phyloP scores from a whole-genome alignment of 2,329 filamentous ascomycete genomes.

The Trichoderma polysporum region DNA sequence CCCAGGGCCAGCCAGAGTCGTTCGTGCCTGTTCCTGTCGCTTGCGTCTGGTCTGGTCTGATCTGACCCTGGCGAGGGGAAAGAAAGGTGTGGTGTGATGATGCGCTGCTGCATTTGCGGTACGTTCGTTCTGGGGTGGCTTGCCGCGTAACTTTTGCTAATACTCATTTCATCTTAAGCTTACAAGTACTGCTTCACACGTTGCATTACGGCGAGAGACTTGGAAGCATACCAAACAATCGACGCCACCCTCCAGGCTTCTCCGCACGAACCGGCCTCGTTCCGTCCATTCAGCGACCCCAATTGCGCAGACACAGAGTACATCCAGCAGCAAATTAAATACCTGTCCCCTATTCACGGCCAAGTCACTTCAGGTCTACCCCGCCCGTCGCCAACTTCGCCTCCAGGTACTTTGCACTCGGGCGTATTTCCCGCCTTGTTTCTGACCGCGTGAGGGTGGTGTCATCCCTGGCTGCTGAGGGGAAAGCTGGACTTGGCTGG shows the following conservation, averaged over 20 bases:
- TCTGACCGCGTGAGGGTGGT: conserved; percentile 19
- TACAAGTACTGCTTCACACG: background rate
- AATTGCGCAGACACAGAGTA: background rate
- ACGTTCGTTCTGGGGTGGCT: background rate
- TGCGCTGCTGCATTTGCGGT: background rate
- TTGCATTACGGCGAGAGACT: background rate
- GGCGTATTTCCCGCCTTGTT: background rate
- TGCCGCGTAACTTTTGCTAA: background rate
- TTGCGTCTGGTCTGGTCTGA: no score
- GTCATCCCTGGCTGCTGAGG: conserved; percentile 9
- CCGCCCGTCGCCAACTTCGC: conserved; percentile 6
- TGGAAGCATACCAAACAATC: background rate
- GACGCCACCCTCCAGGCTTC: background rate
- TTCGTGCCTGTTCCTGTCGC: background rate
- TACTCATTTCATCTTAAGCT: background rate
- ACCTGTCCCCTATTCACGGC: background rate
- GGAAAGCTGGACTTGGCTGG: background rate
- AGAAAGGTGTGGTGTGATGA: conserved; percentile 7
- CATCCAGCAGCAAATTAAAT: background rate
- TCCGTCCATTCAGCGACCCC: background rate
- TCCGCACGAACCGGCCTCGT: background rate
- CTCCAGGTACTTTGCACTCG: background rate
- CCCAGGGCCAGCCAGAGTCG: background rate
- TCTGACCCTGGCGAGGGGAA: background rate
- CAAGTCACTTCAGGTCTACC: background rate